A percentile compares a stretch with the other conserved stretches of the same genome.
Conservation (phyloP, 75 land plant genomes). For the Chamaecyparis obtusa region DNA sequence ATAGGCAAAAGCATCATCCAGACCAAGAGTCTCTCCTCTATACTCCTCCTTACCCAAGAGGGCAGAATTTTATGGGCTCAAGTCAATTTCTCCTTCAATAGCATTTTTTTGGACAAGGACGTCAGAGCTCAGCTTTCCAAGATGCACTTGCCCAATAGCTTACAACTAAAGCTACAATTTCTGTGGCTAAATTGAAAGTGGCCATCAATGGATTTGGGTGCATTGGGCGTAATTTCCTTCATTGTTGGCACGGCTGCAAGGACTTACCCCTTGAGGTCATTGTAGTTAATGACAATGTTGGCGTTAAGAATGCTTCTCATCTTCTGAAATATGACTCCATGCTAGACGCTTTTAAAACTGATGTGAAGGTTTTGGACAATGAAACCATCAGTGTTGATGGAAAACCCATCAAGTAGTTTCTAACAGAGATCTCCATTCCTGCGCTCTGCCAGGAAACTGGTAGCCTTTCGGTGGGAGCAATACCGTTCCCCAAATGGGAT, state of each 20-base stretch:
- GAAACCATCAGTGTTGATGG: constrained; percentile 68
- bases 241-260: constrained; percentile 94
- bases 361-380: constrained; percentile 68
- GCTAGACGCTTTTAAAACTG: constrained; percentile 81
- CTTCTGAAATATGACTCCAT: constrained; percentile 82
- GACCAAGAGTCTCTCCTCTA: background rate
- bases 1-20: background rate
- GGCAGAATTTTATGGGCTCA: constrained; percentile 44
- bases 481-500: constrained; percentile 29
- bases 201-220: constrained; percentile 93
- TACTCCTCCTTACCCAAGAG: constrained; percentile 4
- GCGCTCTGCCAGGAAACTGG: constrained; percentile 86
- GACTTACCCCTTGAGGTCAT: constrained; percentile 85
- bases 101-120: constrained; percentile 24
- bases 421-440: constrained; percentile 57
- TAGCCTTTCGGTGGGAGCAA: constrained; percentile 69
- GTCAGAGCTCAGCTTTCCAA: constrained; percentile 29
- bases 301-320: constrained; percentile 84
- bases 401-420: constrained; percentile 71
- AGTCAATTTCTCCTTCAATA: constrained; percentile 23
- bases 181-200: constrained; percentile 86
- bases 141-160: constrained; percentile 51
- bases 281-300: constrained; percentile 85
- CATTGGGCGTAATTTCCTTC: constrained; percentile 86
- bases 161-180: constrained; percentile 32